Evolutionary conservation across 176 grass and related monocot genomes (phyloP).

Genomic region (Musa acuminata): DNA sequence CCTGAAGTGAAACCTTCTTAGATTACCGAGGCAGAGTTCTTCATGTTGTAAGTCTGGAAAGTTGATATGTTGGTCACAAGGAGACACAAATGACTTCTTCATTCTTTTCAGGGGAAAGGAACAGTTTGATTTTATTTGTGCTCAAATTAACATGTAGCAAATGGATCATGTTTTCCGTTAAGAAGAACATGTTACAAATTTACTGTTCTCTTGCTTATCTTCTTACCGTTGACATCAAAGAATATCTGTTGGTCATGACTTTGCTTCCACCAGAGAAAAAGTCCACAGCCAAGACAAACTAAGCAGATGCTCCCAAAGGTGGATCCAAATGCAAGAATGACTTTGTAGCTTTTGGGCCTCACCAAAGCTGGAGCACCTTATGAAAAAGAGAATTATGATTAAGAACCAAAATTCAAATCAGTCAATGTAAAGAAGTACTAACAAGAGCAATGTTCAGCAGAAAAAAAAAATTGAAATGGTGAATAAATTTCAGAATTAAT

Average conservation of each 20-base stretch:
- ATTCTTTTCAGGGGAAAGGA: background rate
- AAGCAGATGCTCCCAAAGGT: slow-evolving; percentile 39
- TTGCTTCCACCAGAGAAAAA: slow-evolving; percentile 61
- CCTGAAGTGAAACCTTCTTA: slow-evolving; percentile 7
- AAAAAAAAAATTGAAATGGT: background rate
- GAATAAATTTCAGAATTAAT: background rate
- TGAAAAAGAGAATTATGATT: slow-evolving; percentile 15
- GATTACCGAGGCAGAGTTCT: slow-evolving; percentile 8
- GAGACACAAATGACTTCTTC: background rate
- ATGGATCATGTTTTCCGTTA: background rate
- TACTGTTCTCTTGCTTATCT: background rate
- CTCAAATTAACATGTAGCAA: background rate
- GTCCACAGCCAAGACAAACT: slow-evolving; percentile 34
- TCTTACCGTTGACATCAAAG: slow-evolving; percentile 53
- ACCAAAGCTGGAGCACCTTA: slow-evolving; percentile 29
- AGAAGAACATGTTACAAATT: background rate
- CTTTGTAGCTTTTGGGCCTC: slow-evolving; percentile 42
- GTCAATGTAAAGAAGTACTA: background rate
- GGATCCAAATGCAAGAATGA: slow-evolving; percentile 51
- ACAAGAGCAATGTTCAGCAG: background rate
- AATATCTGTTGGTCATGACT: slow-evolving; percentile 41
- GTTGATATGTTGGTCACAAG: background rate
- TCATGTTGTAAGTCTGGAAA: slow-evolving; percentile 4
- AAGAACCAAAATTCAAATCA: slow-evolving; percentile 8
- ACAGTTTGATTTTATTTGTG: background rate